Evolutionary conservation across 495 filamentous ascomycete species (phyloP).

Genomic region (Astrocystis sublimbata): DNA sequence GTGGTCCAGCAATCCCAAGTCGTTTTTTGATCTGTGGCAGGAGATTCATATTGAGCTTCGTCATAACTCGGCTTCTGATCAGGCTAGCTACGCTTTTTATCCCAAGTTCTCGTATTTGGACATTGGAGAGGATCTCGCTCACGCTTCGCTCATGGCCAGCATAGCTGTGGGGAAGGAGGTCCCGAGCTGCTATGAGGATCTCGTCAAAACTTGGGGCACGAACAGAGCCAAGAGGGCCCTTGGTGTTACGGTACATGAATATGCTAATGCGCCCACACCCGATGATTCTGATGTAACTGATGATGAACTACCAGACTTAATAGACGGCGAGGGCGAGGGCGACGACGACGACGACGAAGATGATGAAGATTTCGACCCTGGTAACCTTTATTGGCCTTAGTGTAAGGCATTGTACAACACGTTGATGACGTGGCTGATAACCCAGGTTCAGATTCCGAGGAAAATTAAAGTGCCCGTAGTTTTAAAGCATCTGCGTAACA

Average conservation of each 20-base stretch:
- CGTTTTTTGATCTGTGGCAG: slow-evolving; percentile 1
- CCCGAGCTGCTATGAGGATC: neutral
- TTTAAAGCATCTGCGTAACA: too few species aligned
- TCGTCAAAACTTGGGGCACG: neutral
- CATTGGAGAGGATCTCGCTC: neutral
- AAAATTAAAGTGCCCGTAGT: too few species aligned
- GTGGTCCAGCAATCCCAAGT: neutral
- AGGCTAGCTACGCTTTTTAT: slow-evolving; percentile 1
- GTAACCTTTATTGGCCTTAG: too few species aligned
- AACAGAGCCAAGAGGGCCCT: neutral
- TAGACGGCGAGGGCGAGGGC: neutral
- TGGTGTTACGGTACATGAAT: too few species aligned
- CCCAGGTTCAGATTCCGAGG: too few species aligned
- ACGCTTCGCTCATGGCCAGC: neutral
- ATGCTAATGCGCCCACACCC: too few species aligned
- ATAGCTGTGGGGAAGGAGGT: neutral
- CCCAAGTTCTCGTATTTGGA: neutral
- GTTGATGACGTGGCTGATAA: too few species aligned
- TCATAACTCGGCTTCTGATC: neutral
- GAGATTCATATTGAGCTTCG: neutral
- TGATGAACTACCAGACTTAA: too few species aligned
- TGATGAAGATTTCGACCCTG: too few species aligned
- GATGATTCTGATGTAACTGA: too few species aligned
- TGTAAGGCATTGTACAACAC: too few species aligned
- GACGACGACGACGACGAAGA: neutral